Base-by-base conservation (phyloP, 441 rosid genomes). In the Populus trichocarpa region DNA sequence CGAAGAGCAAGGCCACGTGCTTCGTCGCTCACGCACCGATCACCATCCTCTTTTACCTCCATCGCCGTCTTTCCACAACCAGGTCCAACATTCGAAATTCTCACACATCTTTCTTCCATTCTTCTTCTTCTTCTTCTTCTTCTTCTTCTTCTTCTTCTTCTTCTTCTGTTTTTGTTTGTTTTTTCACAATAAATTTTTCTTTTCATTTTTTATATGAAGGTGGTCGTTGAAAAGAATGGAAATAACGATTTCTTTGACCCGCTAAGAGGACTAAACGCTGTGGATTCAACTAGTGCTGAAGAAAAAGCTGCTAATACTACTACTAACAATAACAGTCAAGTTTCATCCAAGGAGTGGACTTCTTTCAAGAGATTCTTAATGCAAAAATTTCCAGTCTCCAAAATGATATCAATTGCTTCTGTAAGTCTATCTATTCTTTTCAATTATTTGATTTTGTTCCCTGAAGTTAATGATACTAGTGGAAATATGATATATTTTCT, bases 361-460 rank as follows among this genome's bases (percentile, higher is more conserved):
- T 90, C 92, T 36, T 93, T 92, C 82, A 96, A 86, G 87, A 89
- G 97, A 83, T 81, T 88, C 80, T 84, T 96, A 74, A 88, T 92
- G 94, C 98, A 93, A 88, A 89, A 89, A 73, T 96, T 93, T 83
- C 92, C 95, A 30, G 93, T 91, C 79, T 86, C 97, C 79, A 96
- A 87, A 85, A 90, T 90, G 89, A 81, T 88, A 71, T 86, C 97
- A 25, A 77, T 84, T 72, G 90, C 99, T 78, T 88, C 91, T 23
- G 98, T 95, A 82, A 84, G 94, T 36, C 30, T 53, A 14, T 78
- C 30, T 42, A 20, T 73, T n/a, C 20, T 28, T 20, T 22, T 38
- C 6, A 46, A 14, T 32, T 40, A 67, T 61, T 26, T 22, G 30
- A 14, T 65, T 69, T 72, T 13, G 13, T 22, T 33, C 53, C 40